Conservation (phyloP, 805 yeast species). For the Candida lessepsii region DNA sequence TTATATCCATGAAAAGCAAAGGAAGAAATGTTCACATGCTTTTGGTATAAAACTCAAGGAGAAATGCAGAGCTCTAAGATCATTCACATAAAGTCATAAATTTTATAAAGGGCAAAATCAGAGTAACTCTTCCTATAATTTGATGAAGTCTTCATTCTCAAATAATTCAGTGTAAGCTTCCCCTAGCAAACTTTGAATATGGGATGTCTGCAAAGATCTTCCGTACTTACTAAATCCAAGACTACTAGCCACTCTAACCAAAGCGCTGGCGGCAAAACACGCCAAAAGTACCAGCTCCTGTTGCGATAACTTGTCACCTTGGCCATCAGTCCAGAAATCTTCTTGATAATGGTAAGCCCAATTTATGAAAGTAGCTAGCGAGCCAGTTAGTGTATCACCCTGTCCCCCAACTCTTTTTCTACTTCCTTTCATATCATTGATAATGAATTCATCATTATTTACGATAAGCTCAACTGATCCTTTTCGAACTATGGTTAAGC, state of each 20-base stretch:
- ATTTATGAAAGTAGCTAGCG: slow-evolving; percentile 75
- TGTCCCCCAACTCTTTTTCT: slow-evolving; percentile 90
- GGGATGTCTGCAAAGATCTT: slow-evolving; percentile 82
- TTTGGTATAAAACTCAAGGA: too few species aligned
- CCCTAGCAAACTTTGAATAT: slow-evolving; percentile 68
- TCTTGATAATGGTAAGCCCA: slow-evolving; percentile 71
- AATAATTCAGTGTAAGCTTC: slow-evolving; percentile 55
- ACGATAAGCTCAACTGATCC: slow-evolving; percentile 69
- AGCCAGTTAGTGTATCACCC: slow-evolving; percentile 90
- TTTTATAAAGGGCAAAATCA: too few species aligned
- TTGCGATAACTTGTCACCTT: slow-evolving; percentile 29
- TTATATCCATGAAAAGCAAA: too few species aligned
- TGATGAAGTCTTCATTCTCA: slow-evolving; percentile 20
- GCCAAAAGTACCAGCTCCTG: slow-evolving; percentile 47
- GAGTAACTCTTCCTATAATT: too few species aligned
- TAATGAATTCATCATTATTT: slow-evolving; percentile 41
- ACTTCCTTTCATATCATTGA: slow-evolving; percentile 58
- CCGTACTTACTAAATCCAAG: slow-evolving; percentile 65
- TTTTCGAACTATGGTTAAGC: slow-evolving; percentile 68
- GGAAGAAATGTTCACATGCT: too few species aligned
- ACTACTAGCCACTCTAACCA: slow-evolving; percentile 64
- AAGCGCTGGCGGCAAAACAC: slow-evolving; percentile 66
- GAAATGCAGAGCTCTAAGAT: too few species aligned
- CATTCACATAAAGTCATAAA: too few species aligned
- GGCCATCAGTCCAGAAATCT: slow-evolving; percentile 48